Conservation (phyloP, 2,329 filamentous ascomycete species). For the Fonsecaea multimorphosa region DNA sequence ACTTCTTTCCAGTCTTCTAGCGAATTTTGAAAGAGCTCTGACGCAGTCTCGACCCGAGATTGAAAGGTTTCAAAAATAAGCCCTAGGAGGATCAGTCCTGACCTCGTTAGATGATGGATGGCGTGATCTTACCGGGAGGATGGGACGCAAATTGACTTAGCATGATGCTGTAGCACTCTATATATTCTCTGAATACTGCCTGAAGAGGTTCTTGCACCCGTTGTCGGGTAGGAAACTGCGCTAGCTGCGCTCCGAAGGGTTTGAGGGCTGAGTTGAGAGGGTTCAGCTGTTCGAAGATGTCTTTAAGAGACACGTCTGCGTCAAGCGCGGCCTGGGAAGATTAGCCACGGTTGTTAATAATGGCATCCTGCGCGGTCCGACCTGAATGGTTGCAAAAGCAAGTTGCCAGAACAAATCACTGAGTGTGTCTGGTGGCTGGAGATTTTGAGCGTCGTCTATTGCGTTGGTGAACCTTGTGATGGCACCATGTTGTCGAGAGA, state of each 20-base stretch:
- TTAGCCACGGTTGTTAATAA: background rate
- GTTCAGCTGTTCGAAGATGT: background rate
- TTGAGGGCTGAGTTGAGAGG: slow-evolving; percentile 4
- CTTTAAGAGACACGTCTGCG: background rate
- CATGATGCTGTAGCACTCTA: slow-evolving; percentile 16
- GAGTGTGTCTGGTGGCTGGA: slow-evolving; percentile 3
- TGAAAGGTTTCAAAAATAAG: slow-evolving; percentile 5
- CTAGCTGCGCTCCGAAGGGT: slow-evolving; percentile 3
- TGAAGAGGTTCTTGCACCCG: slow-evolving; percentile 3
- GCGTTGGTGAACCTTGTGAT: slow-evolving; percentile 3
- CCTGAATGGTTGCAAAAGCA: slow-evolving; percentile 7
- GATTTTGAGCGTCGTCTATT: slow-evolving; percentile 4
- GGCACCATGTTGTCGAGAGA: slow-evolving; percentile 4
- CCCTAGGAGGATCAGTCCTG: background rate
- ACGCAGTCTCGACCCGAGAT: background rate
- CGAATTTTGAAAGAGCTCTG: background rate
- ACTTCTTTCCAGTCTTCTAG: slow-evolving; percentile 6
- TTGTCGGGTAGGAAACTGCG: slow-evolving; percentile 6
- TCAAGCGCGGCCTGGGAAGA: slow-evolving; percentile 1
- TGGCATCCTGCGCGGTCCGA: background rate
- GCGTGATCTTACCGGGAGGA: background rate
- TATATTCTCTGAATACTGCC: slow-evolving; percentile 4
- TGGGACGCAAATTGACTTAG: slow-evolving; percentile 5
- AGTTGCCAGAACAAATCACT: slow-evolving; percentile 15
- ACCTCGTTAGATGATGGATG: background rate